Evolutionary conservation across 2,329 filamentous ascomycete genomes (phyloP), one percentile per base, ranked within the genome.

Genomic region (Thielaviopsis populi): DNA sequence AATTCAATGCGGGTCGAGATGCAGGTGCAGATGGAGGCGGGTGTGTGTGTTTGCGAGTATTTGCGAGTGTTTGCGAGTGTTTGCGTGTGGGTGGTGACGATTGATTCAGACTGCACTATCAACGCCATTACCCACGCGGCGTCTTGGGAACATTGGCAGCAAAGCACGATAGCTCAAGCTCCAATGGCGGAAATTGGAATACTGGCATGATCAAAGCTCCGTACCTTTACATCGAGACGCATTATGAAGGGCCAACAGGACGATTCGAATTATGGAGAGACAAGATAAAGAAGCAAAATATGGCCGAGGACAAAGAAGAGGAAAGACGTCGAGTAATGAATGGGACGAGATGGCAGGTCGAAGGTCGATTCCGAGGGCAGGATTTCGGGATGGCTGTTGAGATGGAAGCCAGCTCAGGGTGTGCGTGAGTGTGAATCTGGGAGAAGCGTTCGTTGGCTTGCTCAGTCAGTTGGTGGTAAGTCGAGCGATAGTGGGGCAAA

Each of bases 191-290:
- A 13, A 19, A 19, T 46, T 43, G 59, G 41, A 17, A 46, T 46
- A 48, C 4, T 30, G 59, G 41, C 59, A 61, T 46, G 43, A 30
- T 30, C 24, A 61, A 48, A n/a, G 24, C 22, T 41, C 40, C 59
- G 17, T 65, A 68, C 67, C 67, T 68, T 68, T 30, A 68, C 67
- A 65, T 68, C 67, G 24, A 68, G 64, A 66, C 67, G 67, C 67
- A 68, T 68, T 53, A 62, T 68, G 63, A 46, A 64, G 42, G 22
- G 22, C 63, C 58, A 40, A 50, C 27, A 46, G 43, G 24, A 58
- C 11, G 41, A 19, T 24, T 17, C 11, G 33, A 41, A 42, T 59
- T 54, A 54, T 40, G 22, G 17, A 50, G 30, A 40, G 42, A 46
- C 41, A 54, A 27, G 33, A 60, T 10, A 46, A 37, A 54, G 17